Base-by-base conservation (phyloP, 441 rosid genomes). In the Adansonia rubrostipa region DNA sequence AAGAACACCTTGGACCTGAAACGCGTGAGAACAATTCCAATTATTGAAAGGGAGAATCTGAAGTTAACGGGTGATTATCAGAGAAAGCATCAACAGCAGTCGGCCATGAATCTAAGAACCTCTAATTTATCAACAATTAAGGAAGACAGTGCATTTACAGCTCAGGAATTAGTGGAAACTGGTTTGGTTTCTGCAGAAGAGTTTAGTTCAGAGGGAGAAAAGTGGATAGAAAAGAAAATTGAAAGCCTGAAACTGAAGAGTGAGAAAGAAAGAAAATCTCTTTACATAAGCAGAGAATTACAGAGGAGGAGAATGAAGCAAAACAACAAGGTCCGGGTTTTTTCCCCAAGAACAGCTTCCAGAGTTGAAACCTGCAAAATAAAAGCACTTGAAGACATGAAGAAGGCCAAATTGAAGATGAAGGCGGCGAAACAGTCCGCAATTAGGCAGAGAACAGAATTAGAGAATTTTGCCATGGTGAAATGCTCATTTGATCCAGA, bases 401-500 rank as follows among this genome's bases (percentile, higher is more conserved):
- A 91, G 84, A 89, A 81, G 69, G 87, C 91, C 42, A 91, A 82
- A 81, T 20, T 80, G 77, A 93, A 84, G 86, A 63, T 76, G 75
- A 85, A 77, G 78, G 82, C 66, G 78, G 86, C 79, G 19, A 81
- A 81, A 69, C 87, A 84, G 83, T 85, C 53, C 77, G 64, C 80
- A 57, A 75, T 14, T 60, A 82, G 84, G 60, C 73, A n/a, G 22
- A 66, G 71, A 69, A 76, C 56, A 36, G 81, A 82, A 57, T 82
- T 86, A 20, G 95, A 91, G 78, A 90, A 91, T 86, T 89, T 90
- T 74, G 96, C 97, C 15, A 84, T 92, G 67, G 93, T 89, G 81
- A 96, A 92, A 86, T 87, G 91, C 81, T 91, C 97, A 0, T 85
- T 74, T 44, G 89, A 92, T 85, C 99, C 97, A 1, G 87, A 82